Evolutionary conservation across 805 yeast species (phyloP).

Genomic region (Wickerhamiella kurtzmanii): DNA sequence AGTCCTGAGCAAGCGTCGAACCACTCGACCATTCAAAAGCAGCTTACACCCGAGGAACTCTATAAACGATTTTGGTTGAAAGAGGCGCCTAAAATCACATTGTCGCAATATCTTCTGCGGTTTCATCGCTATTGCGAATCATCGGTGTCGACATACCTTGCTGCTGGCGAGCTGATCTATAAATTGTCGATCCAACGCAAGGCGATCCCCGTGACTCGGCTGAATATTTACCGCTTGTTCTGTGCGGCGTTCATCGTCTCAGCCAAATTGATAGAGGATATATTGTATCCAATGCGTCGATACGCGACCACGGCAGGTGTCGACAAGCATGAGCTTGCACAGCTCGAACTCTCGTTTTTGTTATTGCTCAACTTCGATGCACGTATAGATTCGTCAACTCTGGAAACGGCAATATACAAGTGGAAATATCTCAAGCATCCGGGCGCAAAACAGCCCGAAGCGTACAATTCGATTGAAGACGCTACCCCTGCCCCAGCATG

Average conservation of each 20-base stretch:
- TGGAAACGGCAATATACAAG: conserved; percentile 24
- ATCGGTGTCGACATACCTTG: conserved; percentile 28
- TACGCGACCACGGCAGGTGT: conserved; percentile 38
- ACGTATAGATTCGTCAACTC: conserved; percentile 28
- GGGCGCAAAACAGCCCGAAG: not conserved
- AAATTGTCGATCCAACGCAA: conserved; percentile 23
- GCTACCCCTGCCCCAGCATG: not conserved
- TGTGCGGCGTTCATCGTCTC: conserved; percentile 35
- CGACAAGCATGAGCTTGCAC: conserved; percentile 31
- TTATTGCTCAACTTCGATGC: conserved; percentile 38
- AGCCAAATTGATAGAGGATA: conserved; percentile 36
- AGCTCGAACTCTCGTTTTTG: conserved; percentile 38
- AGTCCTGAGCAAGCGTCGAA: too few species aligned
- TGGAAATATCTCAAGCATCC: conserved; percentile 6
- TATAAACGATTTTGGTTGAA: conserved; percentile 20
- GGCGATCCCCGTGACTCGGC: conserved; percentile 25
- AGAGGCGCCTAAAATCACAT: conserved; percentile 19
- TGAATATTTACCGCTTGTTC: conserved; percentile 32
- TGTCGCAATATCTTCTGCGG: conserved; percentile 25
- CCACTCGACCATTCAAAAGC: conserved; percentile 1
- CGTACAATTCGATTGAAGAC: not conserved
- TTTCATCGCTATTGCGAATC: conserved; percentile 29
- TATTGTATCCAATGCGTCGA: conserved; percentile 32
- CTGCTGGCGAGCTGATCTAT: conserved; percentile 27
- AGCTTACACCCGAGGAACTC: conserved; percentile 4